These are phyloP conservation scores for Favolaschia claudopus DNA, from an alignment of 768 basidiomycete genomes.

Conservation along the genomic window DNA sequence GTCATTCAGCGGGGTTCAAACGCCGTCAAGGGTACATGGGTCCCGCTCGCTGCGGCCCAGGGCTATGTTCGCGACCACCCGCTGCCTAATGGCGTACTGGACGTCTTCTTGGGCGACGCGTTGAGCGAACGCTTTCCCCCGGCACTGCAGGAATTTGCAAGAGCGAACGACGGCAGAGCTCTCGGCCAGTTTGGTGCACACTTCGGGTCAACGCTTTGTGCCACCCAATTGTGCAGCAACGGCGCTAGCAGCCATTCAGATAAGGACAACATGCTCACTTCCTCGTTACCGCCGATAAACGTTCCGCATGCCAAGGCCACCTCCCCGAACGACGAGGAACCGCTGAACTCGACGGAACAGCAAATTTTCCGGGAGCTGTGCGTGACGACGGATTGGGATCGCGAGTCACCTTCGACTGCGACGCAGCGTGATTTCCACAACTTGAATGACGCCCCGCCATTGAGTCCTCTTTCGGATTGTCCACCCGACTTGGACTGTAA, in stretches of 20 bases:
- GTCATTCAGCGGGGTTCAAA: constrained; percentile 60
- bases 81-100: constrained; percentile 44
- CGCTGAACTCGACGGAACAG: constrained; percentile 74
- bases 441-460: too few species aligned
- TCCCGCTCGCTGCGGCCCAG: constrained; percentile 65
- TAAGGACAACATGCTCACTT: too few species aligned
- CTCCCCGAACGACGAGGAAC: constrained; percentile 49
- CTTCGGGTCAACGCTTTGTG: constrained; percentile 61
- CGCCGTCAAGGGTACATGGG: constrained; percentile 71
- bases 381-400: constrained; percentile 65
- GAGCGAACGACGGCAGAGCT: constrained; percentile 53
- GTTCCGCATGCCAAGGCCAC: background rate
- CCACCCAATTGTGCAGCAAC: constrained; percentile 38
- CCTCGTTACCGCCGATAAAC: too few species aligned
- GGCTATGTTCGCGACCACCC: constrained; percentile 59
- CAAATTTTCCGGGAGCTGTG: constrained; percentile 75
- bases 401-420: too few species aligned
- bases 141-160: constrained; percentile 65
- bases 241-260: constrained; percentile 28
- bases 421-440: too few species aligned
- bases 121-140: constrained; percentile 70
- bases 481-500: background rate
- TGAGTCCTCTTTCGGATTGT: constrained; percentile 26
- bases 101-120: constrained; percentile 67
- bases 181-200: constrained; percentile 71